Evolutionary conservation across 371 early-diverging fungal genomes (phyloP).

Genomic region (Rhizopus sp.): DNA sequence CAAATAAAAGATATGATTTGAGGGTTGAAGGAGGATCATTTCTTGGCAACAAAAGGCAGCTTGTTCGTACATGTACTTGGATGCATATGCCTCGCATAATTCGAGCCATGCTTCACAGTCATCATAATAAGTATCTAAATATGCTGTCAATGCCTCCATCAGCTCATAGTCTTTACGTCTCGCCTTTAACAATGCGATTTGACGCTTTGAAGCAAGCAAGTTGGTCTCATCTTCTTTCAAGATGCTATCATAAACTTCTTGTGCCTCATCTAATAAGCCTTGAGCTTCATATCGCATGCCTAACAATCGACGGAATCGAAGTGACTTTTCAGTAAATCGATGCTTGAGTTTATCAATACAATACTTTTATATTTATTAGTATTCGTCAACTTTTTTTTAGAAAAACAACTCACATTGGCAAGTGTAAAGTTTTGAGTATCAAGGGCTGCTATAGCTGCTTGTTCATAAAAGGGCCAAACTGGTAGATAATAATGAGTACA

Average conservation of each 20-base stretch:
- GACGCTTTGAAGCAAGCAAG: slow-evolving; percentile 69
- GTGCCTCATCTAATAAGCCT: slow-evolving; percentile 69
- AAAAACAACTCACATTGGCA: slow-evolving; percentile 62
- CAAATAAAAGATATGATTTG: slow-evolving; percentile 79
- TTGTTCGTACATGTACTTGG: slow-evolving; percentile 71
- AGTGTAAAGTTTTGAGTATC: slow-evolving; percentile 70
- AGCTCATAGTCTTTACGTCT: slow-evolving; percentile 71
- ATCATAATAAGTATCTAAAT: slow-evolving; percentile 79
- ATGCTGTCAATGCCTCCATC: slow-evolving; percentile 69
- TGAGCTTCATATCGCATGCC: slow-evolving; percentile 76
- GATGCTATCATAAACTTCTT: slow-evolving; percentile 61
- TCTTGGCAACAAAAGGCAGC: slow-evolving; percentile 92
- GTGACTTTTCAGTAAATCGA: slow-evolving; percentile 64
- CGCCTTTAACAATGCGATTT: slow-evolving; percentile 72
- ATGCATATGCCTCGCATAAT: slow-evolving; percentile 73
- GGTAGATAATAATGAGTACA: not conserved
- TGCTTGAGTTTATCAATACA: too few relatives aligned
- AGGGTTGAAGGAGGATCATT: slow-evolving; percentile 78
- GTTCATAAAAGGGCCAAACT: slow-evolving; percentile 85
- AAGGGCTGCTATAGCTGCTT: slow-evolving; percentile 76
- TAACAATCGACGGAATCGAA: slow-evolving; percentile 65
- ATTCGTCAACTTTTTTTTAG: too few relatives aligned
- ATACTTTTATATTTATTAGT: too few relatives aligned
- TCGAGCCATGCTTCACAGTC: slow-evolving; percentile 92
- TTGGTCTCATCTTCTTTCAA: slow-evolving; percentile 70